These are phyloP conservation scores for Boletus rubescentipes DNA, from an alignment of 768 basidiomycete genomes.

Conservation along the genomic window DNA sequence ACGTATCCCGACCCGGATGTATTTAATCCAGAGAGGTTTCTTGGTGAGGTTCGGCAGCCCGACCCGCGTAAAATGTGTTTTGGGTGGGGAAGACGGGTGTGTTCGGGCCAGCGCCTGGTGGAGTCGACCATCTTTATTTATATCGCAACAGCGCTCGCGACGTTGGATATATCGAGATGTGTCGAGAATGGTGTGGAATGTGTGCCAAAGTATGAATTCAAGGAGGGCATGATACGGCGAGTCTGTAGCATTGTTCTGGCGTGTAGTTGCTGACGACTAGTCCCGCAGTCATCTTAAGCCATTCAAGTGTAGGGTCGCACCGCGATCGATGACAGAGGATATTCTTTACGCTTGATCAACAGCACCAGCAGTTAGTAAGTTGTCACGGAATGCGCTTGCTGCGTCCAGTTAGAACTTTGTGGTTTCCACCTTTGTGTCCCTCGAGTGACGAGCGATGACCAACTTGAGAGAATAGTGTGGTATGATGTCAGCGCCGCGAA, in stretches of 20 bases:
- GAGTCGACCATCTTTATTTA: background rate
- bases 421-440: no score
- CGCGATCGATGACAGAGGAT: conserved; percentile 5
- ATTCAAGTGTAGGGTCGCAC: conserved; percentile 7
- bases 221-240: background rate
- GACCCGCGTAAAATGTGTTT: background rate
- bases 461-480: no score
- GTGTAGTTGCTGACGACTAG: background rate
- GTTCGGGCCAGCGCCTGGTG: background rate
- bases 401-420: no score
- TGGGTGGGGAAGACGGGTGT: no score
- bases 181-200: no score
- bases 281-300: no score
- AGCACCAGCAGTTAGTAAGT: no score
- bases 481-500: no score
- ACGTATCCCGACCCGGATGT: background rate
- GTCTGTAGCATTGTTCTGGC: background rate
- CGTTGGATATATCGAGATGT: background rate
- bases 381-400: no score
- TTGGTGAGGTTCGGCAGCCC: background rate
- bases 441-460: no score
- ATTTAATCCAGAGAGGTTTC: background rate
- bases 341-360: background rate
- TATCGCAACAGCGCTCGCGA: background rate
- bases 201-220: no score